Evolutionary conservation across 139 green algal genomes (phyloP).

Genomic region (Chlorella sp.): DNA sequence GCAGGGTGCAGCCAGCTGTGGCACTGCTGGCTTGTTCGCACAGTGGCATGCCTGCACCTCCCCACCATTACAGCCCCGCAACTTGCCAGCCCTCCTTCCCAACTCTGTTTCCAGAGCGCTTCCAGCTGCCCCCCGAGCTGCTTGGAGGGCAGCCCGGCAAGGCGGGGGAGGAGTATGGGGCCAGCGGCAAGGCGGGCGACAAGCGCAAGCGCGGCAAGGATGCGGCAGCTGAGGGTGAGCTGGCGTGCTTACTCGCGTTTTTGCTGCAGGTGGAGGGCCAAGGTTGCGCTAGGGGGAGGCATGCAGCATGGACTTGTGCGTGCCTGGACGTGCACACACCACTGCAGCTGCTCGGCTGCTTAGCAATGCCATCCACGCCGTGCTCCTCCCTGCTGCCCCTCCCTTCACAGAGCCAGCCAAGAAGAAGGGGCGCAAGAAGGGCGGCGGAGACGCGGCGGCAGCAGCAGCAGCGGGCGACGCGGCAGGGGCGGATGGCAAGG

Average conservation of each 20-base stretch:
- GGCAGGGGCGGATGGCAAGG: background rate
- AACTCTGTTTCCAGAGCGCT: background rate
- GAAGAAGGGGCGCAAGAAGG: slow-evolving; percentile 31
- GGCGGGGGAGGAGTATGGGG: background rate
- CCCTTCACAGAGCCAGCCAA: slow-evolving; percentile 20
- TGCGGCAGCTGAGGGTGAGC: background rate
- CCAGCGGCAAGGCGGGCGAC: background rate
- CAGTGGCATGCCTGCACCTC: too few species aligned
- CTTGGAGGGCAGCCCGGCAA: background rate
- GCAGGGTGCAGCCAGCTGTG: too few species aligned
- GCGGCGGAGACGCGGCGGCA: background rate
- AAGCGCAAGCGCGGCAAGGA: slow-evolving; percentile 36
- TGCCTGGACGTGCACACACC: background rate
- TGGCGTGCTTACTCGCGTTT: background rate
- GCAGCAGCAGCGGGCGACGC: background rate
- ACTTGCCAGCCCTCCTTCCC: background rate
- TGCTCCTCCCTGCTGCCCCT: background rate
- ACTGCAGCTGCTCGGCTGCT: background rate
- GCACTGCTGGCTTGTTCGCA: too few species aligned
- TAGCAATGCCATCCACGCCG: background rate
- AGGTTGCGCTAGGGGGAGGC: background rate
- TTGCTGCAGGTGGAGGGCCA: background rate
- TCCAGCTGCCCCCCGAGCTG: slow-evolving; percentile 17
- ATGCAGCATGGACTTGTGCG: background rate
- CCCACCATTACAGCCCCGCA: background rate